Conservation (phyloP, 306 rosid species). For the Casuarina glauca region DNA sequence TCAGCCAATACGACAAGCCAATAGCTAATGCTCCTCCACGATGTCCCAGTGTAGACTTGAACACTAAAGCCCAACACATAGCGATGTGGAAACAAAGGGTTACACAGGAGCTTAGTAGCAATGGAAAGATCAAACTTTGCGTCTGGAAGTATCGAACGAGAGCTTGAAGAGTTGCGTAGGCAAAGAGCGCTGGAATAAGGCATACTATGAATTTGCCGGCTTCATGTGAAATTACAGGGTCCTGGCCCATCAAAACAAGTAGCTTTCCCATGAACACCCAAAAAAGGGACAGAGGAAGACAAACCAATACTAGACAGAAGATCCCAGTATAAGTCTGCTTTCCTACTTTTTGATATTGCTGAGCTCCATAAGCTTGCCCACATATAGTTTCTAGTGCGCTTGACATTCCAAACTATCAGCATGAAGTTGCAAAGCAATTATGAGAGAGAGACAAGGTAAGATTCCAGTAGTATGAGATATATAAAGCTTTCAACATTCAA, state of each 20-base stretch:
- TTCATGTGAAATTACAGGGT: conserved; percentile 68
- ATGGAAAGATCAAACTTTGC: conserved; percentile 62
- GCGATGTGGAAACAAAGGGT: conserved; percentile 51
- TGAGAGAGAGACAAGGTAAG: too few species aligned
- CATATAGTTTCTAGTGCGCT: conserved; percentile 58
- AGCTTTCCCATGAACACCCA: conserved; percentile 66
- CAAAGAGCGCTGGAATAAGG: conserved; percentile 77
- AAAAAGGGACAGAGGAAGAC: conserved; percentile 53
- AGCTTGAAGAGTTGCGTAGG: conserved; percentile 62
- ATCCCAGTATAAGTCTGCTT: conserved; percentile 54
- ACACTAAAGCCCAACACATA: conserved; percentile 68
- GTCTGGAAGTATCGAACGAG: conserved; percentile 63
- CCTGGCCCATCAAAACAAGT: conserved; percentile 66
- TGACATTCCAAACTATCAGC: conserved; percentile 51
- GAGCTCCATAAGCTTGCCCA: conserved; percentile 67
- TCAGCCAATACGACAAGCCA: conserved; percentile 63
- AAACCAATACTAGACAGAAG: conserved; percentile 52
- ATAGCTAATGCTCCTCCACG: conserved; percentile 79
- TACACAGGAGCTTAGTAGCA: conserved; percentile 50
- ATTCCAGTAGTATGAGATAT: too few species aligned
- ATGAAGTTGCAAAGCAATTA: background rate
- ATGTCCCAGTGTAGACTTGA: conserved; percentile 42
- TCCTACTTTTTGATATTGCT: conserved; percentile 48
- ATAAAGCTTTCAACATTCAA: too few species aligned
- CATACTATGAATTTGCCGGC: conserved; percentile 60